Conservation (phyloP, 2,329 filamentous ascomycete genomes). For the Lasiodiplodia gonubiensis region DNA sequence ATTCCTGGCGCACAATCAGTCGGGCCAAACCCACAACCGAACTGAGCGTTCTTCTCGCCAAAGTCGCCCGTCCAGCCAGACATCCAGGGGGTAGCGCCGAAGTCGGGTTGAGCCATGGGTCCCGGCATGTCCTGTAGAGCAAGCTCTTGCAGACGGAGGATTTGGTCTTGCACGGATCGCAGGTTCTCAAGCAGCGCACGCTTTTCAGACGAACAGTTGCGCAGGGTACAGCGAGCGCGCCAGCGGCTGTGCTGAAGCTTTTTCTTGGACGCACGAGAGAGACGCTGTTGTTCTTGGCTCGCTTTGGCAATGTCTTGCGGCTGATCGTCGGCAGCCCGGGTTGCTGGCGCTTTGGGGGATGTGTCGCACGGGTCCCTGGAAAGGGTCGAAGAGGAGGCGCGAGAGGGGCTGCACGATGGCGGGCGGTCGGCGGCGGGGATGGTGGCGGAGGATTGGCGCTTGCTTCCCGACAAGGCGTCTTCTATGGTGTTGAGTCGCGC, state of each 20-base stretch:
- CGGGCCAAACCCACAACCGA: conserved; percentile 11
- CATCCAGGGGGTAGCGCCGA: neutral
- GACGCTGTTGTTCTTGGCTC: neutral
- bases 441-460: neutral
- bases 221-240: conserved; percentile 21
- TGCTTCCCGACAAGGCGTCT: neutral
- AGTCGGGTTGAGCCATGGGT: conserved; percentile 14
- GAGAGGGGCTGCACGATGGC: neutral
- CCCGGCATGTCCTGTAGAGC: neutral
- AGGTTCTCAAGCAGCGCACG: conserved; percentile 20
- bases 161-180: conserved; percentile 3
- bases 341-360: neutral
- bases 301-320: neutral
- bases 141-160: conserved; percentile 15
- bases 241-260: conserved; percentile 28
- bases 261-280: conserved; percentile 20
- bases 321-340: conserved; percentile 3
- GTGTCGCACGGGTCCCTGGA: conserved; percentile 2
- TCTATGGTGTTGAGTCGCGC: conserved; percentile 17
- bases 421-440: neutral
- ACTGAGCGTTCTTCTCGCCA: neutral
- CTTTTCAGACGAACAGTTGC: conserved; percentile 20
- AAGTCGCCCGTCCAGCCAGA: conserved; percentile 10
- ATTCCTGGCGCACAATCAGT: neutral
- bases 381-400: neutral